Conservation (phyloP, 371 early-diverging fungal species). For the Syncephalastrum racemosum region DNA sequence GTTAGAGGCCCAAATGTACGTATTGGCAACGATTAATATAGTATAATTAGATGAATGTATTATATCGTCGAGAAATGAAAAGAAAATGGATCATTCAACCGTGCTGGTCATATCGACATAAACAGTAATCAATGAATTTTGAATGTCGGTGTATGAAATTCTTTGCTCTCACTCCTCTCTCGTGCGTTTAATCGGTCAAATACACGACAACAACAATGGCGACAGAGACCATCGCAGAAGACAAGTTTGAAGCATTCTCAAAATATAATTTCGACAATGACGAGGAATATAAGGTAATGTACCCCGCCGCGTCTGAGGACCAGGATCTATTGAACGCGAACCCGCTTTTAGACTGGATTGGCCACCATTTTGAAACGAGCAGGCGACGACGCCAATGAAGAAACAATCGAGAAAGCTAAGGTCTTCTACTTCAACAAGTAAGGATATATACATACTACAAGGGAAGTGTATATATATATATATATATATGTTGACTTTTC, state of each 20-base stretch:
- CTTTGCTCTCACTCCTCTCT: too few relatives aligned
- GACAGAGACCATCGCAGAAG: too few relatives aligned
- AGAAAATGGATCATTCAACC: too few relatives aligned
- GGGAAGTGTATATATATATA: not conserved
- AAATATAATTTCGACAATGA: conserved; percentile 30
- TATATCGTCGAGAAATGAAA: too few relatives aligned
- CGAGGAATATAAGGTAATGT: conserved; percentile 18
- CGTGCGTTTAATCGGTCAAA: too few relatives aligned
- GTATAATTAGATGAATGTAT: not conserved
- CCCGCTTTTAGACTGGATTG: conserved; percentile 16
- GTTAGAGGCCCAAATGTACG: conserved; percentile 18
- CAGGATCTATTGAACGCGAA: not conserved
- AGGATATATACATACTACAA: not conserved
- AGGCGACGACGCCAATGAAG: conserved; percentile 13
- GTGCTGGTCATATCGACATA: too few relatives aligned
- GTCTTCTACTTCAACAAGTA: conserved; percentile 33
- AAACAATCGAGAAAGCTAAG: conserved; percentile 21
- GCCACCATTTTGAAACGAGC: conserved; percentile 20
- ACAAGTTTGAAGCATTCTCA: conserved; percentile 20
- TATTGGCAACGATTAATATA: conserved; percentile 20
- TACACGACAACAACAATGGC: too few relatives aligned
- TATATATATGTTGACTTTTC: not conserved
- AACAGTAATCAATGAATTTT: too few relatives aligned
- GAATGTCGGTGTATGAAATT: too few relatives aligned
- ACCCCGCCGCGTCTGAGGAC: not conserved